A percentile compares a stretch with the other conserved stretches of the same genome.
Conservation (phyloP, 2,329 filamentous ascomycete genomes). For the Pyricularia pennisetigena region DNA sequence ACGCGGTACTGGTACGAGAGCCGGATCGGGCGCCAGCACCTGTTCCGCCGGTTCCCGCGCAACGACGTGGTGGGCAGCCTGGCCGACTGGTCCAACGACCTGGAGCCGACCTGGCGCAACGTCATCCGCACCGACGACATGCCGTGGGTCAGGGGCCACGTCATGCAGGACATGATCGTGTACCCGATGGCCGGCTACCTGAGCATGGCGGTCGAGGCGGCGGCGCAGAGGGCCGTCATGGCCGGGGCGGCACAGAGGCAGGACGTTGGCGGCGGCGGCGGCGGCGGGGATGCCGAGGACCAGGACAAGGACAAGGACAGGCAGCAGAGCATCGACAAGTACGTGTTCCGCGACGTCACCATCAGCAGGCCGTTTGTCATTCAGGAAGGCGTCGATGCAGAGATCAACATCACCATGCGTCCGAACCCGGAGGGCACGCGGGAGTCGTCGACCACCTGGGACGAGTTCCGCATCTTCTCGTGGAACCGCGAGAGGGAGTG, state of each 20-base stretch:
- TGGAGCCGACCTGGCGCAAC: slow-evolving; percentile 28
- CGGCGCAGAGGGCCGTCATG: slow-evolving; percentile 13
- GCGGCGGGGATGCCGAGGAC: not conserved
- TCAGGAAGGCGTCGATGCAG: slow-evolving; percentile 17
- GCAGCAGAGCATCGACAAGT: slow-evolving; percentile 7
- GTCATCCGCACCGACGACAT: slow-evolving; percentile 23
- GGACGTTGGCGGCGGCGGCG: no score
- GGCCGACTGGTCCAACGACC: slow-evolving; percentile 20
- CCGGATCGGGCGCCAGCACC: slow-evolving; percentile 20
- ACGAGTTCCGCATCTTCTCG: slow-evolving; percentile 20
- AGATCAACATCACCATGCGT: slow-evolving; percentile 15
- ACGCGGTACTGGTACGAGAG: slow-evolving; percentile 11
- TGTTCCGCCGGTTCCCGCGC: slow-evolving; percentile 20
- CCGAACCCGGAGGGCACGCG: slow-evolving; percentile 9
- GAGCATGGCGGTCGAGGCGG: slow-evolving; percentile 27
- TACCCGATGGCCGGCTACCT: slow-evolving; percentile 33
- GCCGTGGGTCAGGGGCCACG: slow-evolving; percentile 38
- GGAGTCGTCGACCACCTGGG: slow-evolving; percentile 13
- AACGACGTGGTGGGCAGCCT: slow-evolving; percentile 24
- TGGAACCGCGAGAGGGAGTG: slow-evolving; percentile 17
- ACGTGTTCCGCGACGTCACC: slow-evolving; percentile 17
- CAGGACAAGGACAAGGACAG: not conserved
- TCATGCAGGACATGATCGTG: slow-evolving; percentile 34
- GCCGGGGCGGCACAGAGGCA: not conserved
- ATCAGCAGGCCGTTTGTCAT: slow-evolving; percentile 19